Percentiles rank a stretch among this genome's conserved stretches.
Evolutionary conservation across 371 early-diverging fungal genomes (phyloP).

Genomic region (Syncephalis plumigaleata): DNA sequence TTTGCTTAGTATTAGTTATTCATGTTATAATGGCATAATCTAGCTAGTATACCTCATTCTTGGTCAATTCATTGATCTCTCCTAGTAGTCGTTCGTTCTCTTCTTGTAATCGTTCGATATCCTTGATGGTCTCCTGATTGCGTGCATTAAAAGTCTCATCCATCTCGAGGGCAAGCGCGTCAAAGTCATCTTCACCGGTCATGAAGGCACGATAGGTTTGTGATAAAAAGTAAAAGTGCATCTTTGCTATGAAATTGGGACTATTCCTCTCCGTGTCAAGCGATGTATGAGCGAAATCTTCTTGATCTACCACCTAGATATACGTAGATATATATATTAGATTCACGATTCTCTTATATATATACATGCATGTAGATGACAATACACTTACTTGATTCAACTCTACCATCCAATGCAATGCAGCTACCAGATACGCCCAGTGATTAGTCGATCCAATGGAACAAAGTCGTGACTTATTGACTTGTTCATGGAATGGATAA

Average conservation of each 20-base stretch:
- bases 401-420: constrained; percentile 83
- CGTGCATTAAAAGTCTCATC: no score
- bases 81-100: constrained; percentile 1
- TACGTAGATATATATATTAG: no score
- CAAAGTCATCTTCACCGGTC: constrained; percentile 5
- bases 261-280: no score
- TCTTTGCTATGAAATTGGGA: neutral
- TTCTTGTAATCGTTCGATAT: neutral
- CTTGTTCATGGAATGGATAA: constrained; percentile 83
- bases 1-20: neutral
- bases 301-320: no score
- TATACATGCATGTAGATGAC: no score
- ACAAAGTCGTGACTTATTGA: constrained; percentile 64
- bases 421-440: constrained; percentile 78
- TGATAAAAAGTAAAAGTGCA: constrained; percentile 5
- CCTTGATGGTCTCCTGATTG: neutral
- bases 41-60: neutral
- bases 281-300: no score
- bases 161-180: neutral
- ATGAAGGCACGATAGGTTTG: constrained; percentile 4
- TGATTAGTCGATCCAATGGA: constrained; percentile 72
- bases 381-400: constrained; percentile 28
- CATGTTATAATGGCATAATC: neutral
- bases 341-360: no score
- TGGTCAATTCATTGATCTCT: neutral